Base-by-base conservation (phyloP, 768 basidiomycete species). In the Phylloporus sp. region DNA sequence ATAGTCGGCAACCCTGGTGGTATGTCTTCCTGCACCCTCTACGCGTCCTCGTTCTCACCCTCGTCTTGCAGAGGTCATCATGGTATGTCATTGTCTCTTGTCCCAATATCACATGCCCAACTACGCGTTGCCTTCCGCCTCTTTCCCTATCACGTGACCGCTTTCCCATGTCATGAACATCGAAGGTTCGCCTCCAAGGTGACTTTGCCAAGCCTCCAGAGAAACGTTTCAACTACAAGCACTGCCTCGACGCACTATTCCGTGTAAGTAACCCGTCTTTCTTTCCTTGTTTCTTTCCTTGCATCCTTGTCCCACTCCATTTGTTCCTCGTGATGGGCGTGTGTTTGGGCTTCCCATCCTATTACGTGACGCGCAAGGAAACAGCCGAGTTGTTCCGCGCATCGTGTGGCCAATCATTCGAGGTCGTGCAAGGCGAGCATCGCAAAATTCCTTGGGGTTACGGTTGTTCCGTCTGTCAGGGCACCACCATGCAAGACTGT, bases 161-260 rank as follows among this genome's bases (percentile, higher is more conserved):
- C 34, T 15, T 49, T 47, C 41, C 27, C 40, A 29, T 34, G 39
- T 8, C 36, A 1, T 35, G 15, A 23, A 26, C 45, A 20, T 24
- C 22, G 23, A 53, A 79, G 76, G 79, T 94, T 38, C 86, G 93
- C 48, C 76, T 95, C 54, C 93, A 95, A 70, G 91, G 87, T 32
- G 93, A 95, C 70, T 86, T 89, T 60, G 91, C 90, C 6, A 95
- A 94, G 66, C 81, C 89, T 1, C 83, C 85, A 9, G 90, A 91
- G 72, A 89, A 91, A 68, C 78, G 89, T 39, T 87, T 93, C 73
- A 90, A 91, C 61, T 95, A 95, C 68, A 90, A 89, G 72, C 79
- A 95, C 67, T 88, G 86, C 58, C 81, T 95, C 48, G 91, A 95
- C 72, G 93, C 91, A 0, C 73, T 95, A 13, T 89, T 84, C 72